Evolutionary conservation across 495 filamentous ascomycete genomes (phyloP).

Genomic region (Friedmanniomyces simplex): DNA sequence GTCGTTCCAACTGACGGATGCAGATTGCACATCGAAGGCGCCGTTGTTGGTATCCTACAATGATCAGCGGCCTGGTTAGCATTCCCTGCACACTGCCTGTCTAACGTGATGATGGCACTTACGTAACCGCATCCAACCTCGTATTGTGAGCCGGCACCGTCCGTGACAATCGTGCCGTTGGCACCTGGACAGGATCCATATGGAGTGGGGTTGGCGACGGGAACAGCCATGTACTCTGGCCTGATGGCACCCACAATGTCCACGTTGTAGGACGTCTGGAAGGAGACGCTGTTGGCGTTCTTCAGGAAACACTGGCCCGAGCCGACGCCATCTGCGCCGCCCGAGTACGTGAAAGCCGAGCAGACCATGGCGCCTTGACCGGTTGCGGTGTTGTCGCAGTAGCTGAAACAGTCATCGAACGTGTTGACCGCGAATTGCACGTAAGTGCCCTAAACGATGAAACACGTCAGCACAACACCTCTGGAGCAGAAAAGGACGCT

Average conservation of each 20-base stretch:
- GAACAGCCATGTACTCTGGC: neutral
- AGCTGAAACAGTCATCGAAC: constrained; percentile 1
- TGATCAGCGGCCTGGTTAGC: neutral
- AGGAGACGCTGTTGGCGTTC: neutral
- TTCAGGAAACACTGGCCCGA: constrained; percentile 6
- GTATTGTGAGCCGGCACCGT: neutral
- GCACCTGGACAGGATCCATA: neutral
- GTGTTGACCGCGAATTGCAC: neutral
- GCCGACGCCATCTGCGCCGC: constrained; percentile 8
- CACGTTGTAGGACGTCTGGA: neutral
- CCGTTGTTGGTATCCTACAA: neutral
- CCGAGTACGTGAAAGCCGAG: constrained; percentile 4
- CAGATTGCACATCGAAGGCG: neutral
- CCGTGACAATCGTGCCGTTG: neutral
- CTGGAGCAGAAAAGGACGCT: neutral
- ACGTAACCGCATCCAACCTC: neutral
- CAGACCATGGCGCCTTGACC: neutral
- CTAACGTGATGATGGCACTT: neutral
- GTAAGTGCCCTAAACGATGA: neutral
- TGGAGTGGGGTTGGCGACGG: neutral
- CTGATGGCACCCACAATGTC: neutral
- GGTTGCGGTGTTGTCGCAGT: constrained; percentile 1
- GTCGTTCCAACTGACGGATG: neutral
- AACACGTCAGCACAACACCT: neutral
- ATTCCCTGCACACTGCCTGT: no score